Conservation (phyloP, 2,329 filamentous ascomycete genomes). For the Chalaropsis thielavioides region DNA sequence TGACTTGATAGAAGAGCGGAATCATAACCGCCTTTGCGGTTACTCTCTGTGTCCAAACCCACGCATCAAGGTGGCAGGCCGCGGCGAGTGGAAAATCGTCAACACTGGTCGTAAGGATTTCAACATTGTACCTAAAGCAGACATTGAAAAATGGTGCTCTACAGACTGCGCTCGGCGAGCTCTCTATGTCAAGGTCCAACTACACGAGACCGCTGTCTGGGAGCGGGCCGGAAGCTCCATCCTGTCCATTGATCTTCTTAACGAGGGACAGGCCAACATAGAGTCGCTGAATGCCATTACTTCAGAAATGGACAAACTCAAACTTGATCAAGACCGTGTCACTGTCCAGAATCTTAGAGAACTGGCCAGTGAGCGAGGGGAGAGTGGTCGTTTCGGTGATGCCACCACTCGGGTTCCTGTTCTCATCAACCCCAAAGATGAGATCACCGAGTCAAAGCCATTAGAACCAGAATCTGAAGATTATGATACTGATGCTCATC, state of each 20-base stretch:
- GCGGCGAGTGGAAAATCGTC: conserved; percentile 55
- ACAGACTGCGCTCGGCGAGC: conserved; percentile 63
- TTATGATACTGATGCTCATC: conserved; percentile 12
- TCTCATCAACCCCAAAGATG: conserved; percentile 20
- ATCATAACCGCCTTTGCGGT: conserved; percentile 67
- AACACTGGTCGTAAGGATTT: conserved; percentile 38
- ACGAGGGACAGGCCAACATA: conserved; percentile 45
- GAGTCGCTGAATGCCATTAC: conserved; percentile 30
- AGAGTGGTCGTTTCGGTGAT: conserved; percentile 20
- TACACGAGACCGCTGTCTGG: conserved; percentile 76
- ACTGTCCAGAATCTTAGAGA: conserved; percentile 28
- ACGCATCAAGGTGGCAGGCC: conserved; percentile 40
- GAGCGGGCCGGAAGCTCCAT: conserved; percentile 49
- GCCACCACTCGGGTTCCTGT: conserved; percentile 17
- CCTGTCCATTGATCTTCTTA: conserved; percentile 46
- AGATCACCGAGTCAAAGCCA: background rate
- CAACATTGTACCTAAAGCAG: conserved; percentile 53
- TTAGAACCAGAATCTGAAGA: background rate
- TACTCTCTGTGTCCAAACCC: conserved; percentile 63
- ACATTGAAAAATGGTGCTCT: conserved; percentile 79
- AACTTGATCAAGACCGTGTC: conserved; percentile 32
- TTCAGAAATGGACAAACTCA: conserved; percentile 29
- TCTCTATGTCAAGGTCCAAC: conserved; percentile 76
- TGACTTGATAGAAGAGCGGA: conserved; percentile 74
- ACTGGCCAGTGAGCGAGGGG: conserved; percentile 38